Conservation (phyloP, 371 early-diverging fungal genomes). For the Mortierella sp. region DNA sequence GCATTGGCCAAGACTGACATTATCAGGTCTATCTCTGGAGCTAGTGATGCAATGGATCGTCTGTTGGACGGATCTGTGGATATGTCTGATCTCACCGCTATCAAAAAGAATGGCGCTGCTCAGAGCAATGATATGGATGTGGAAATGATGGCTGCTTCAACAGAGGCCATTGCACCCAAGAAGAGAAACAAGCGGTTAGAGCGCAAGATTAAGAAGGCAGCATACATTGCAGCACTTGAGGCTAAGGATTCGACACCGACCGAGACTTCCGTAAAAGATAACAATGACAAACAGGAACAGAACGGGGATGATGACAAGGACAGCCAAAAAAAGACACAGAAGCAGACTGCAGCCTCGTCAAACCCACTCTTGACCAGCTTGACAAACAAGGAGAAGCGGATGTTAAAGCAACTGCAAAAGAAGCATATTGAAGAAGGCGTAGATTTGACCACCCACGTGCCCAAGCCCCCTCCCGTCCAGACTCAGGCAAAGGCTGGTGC, state of each 20-base stretch:
- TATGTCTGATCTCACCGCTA: constrained; percentile 21
- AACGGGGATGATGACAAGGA: neutral
- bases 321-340: constrained; percentile 16
- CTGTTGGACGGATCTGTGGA: constrained; percentile 34
- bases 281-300: neutral
- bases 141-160: constrained; percentile 6
- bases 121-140: constrained; percentile 13
- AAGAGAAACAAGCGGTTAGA: constrained; percentile 51
- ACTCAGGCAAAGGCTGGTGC: constrained; percentile 2
- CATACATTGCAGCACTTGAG: constrained; percentile 42
- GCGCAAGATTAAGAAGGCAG: constrained; percentile 47
- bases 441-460: constrained; percentile 17
- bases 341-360: constrained; percentile 3
- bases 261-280: constrained; percentile 1
- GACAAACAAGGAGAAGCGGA: constrained; percentile 43
- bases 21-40: constrained; percentile 17
- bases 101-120: constrained; percentile 20
- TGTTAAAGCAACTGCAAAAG: constrained; percentile 50
- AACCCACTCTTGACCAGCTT: constrained; percentile 38
- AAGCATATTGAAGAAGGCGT: constrained; percentile 38
- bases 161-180: constrained; percentile 17
- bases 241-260: constrained; percentile 7
- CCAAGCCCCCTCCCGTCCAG: neutral
- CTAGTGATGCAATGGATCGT: constrained; percentile 26
- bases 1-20: constrained; percentile 25